Percentiles rank a stretch among this genome's conserved stretches.
These are phyloP conservation scores for Fragaria nilgerrensis DNA, from an alignment of 306 rosid species.

Conservation along the genomic window DNA sequence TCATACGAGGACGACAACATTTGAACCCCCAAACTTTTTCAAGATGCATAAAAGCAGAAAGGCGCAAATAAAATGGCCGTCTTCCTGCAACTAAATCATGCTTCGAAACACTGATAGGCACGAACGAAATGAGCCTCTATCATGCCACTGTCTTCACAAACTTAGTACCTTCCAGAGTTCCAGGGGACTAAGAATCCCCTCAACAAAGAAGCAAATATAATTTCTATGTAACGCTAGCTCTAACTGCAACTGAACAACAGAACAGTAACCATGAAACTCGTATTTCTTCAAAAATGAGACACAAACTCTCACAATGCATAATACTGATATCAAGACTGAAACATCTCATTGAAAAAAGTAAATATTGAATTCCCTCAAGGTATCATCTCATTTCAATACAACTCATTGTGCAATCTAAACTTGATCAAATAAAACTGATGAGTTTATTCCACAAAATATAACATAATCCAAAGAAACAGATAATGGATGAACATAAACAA, in stretches of 20 bases:
- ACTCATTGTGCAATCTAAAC: slow-evolving; percentile 17
- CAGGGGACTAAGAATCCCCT: neutral
- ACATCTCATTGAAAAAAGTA: slow-evolving; percentile 12
- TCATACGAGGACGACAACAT: too few relatives aligned
- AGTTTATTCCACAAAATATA: slow-evolving; percentile 24
- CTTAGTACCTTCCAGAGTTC: neutral
- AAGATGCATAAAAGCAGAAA: too few relatives aligned
- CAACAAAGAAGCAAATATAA: neutral
- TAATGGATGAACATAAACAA: neutral
- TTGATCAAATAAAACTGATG: slow-evolving; percentile 16
- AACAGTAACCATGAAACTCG: neutral
- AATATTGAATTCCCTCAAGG: slow-evolving; percentile 20
- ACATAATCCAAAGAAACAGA: slow-evolving; percentile 20
- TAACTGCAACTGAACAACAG: neutral
- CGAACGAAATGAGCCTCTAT: too few relatives aligned
- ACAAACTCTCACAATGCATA: neutral
- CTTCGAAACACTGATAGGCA: too few relatives aligned
- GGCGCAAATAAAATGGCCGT: too few relatives aligned
- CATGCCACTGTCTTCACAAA: neutral
- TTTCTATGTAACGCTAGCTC: neutral
- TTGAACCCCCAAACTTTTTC: too few relatives aligned
- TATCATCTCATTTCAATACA: slow-evolving; percentile 31
- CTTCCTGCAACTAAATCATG: too few relatives aligned
- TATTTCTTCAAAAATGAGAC: neutral
- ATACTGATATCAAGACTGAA: slow-evolving; percentile 5